These are phyloP conservation scores for Arachnopeziza araneosa DNA, from an alignment of 2,329 filamentous ascomycete species.

Conservation along the genomic window DNA sequence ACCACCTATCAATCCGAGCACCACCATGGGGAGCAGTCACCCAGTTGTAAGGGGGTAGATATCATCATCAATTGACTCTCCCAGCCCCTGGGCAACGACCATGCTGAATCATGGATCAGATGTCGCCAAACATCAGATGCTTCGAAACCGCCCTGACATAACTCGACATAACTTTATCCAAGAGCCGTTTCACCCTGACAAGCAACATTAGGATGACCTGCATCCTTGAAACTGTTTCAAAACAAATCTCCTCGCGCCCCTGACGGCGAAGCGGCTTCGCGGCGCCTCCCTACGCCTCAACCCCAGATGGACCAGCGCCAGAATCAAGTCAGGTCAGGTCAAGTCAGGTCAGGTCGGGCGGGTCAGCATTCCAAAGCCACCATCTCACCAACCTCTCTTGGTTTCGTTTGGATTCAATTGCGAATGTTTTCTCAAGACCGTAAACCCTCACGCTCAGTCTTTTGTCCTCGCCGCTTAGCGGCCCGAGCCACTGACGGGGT, in stretches of 20 bases:
- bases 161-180: not conserved
- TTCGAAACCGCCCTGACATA: not conserved
- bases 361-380: not conserved
- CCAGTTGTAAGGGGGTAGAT: no score
- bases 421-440: no score
- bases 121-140: not conserved
- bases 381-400: not conserved
- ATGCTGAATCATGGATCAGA: no score
- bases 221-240: not conserved
- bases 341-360: no score
- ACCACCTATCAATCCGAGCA: no score
- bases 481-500: not conserved
- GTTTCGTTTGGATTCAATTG: not conserved
- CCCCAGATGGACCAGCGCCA: no score
- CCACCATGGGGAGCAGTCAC: no score
- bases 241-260: not conserved
- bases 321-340: no score
- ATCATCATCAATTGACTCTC: no score
- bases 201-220: not conserved
- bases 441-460: no score
- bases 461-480: no score
- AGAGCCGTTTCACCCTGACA: not conserved
- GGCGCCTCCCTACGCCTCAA: not conserved
- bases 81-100: no score
- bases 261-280: not conserved